A percentile compares a stretch with the other conserved stretches of the same genome.
Evolutionary conservation across 176 grass and related monocot species (phyloP).

Genomic region (Aegilops sharonensis): DNA sequence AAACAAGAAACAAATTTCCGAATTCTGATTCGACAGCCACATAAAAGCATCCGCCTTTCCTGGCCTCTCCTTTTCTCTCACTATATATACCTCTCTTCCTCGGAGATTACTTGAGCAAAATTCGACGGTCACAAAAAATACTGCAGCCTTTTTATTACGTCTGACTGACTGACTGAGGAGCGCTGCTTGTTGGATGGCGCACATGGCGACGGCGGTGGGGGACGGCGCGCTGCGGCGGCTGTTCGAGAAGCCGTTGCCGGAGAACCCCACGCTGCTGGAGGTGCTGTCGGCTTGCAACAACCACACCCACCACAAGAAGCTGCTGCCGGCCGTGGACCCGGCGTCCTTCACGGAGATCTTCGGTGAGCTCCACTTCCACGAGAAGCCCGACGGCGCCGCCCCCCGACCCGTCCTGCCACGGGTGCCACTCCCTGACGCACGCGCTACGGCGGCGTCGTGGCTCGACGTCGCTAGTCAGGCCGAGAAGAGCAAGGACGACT

Average conservation of each 20-base stretch:
- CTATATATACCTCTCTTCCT: conserved; percentile 29
- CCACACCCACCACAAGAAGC: conserved; percentile 52
- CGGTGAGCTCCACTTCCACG: conserved; percentile 89
- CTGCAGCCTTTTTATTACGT: background rate
- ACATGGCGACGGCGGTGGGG: conserved; percentile 38
- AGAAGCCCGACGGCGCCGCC: conserved; percentile 31
- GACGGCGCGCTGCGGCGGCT: conserved; percentile 66
- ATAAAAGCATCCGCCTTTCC: conserved; percentile 9
- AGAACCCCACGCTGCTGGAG: conserved; percentile 86
- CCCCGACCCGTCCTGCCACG: background rate
- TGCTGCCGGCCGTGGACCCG: conserved; percentile 36
- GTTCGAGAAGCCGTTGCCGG: conserved; percentile 94
- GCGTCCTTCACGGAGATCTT: conserved; percentile 87
- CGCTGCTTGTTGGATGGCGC: background rate
- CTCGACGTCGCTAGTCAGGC: conserved; percentile 12
- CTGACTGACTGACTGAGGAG: background rate
- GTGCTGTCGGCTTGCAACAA: conserved; percentile 61
- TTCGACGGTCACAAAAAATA: background rate
- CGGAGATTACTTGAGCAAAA: background rate
- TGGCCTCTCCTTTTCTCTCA: conserved; percentile 23
- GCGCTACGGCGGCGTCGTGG: conserved; percentile 5
- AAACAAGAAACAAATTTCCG: too few species aligned
- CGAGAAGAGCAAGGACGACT: conserved; percentile 56
- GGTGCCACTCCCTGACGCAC: background rate
- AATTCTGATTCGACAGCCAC: conserved; percentile 26